Evolutionary conservation across 1,284 basidiomycete genomes (phyloP).

Genomic region (Quambalaria eucalypti): DNA sequence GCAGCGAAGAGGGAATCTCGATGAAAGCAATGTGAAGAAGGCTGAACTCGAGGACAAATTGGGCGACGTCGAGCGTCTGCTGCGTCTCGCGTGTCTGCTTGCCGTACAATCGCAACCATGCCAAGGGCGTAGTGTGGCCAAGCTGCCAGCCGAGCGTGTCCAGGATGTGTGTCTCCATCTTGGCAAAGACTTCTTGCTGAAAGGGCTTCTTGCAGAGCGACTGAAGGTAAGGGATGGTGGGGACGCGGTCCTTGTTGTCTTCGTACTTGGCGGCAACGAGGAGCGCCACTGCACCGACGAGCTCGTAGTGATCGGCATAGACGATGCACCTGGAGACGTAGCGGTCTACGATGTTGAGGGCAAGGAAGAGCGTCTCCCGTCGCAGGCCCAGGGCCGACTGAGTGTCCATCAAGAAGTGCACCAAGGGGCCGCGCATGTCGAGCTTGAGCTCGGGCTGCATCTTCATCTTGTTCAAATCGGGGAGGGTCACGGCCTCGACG

Average conservation of each 20-base stretch:
- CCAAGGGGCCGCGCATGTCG: conserved; percentile 89
- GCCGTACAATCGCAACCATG: conserved; percentile 69
- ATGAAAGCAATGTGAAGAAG: conserved; percentile 94
- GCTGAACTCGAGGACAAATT: conserved; percentile 97
- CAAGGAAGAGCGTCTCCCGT: conserved; percentile 94
- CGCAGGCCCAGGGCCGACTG: conserved; percentile 82
- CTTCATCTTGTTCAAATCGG: conserved; percentile 87
- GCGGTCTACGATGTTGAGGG: conserved; percentile 96
- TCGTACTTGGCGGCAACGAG: conserved; percentile 99
- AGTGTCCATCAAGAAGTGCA: conserved; percentile 97
- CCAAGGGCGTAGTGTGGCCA: conserved; percentile 95
- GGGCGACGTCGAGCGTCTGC: conserved; percentile 83
- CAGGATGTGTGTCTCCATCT: conserved; percentile 76
- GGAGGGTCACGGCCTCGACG: conserved; percentile 89
- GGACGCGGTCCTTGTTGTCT: conserved; percentile 95
- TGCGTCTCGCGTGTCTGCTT: conserved; percentile 58
- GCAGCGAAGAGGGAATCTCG: conserved; percentile 70
- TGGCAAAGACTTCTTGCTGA: conserved; percentile 79
- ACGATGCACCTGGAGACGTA: conserved; percentile 97
- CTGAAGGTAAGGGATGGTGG: conserved; percentile 82
- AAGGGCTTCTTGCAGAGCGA: conserved; percentile 91
- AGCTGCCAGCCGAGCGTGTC: conserved; percentile 91
- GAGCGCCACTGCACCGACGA: conserved; percentile 92
- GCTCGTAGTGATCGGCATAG: conserved; percentile 97
- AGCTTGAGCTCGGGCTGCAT: conserved; percentile 85